phyloP scores from a whole-genome alignment of 805 yeast genomes.

The Cephaloascus albidus region DNA sequence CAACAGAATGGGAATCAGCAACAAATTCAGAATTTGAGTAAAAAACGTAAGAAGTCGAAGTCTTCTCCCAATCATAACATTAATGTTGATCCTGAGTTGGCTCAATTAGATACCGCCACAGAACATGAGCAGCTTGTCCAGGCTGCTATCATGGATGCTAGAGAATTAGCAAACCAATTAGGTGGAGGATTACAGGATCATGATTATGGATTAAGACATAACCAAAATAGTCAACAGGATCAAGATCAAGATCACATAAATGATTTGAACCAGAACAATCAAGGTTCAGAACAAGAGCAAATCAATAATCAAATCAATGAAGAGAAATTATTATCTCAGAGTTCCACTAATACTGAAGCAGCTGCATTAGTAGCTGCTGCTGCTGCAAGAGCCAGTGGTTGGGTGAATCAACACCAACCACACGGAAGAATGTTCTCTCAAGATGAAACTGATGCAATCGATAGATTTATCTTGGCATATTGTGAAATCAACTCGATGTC shows the following conservation, averaged over 20 bases:
- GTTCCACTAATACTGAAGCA: constrained; percentile 15
- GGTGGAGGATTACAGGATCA: constrained; percentile 10
- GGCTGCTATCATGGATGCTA: constrained; percentile 62
- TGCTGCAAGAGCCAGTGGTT: constrained; percentile 25
- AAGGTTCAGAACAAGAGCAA: constrained; percentile 1
- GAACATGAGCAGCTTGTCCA: constrained; percentile 61
- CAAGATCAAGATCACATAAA: constrained; percentile 2
- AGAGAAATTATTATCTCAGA: constrained; percentile 4
- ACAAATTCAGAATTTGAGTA: not conserved
- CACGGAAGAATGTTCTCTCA: constrained; percentile 34
- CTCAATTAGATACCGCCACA: constrained; percentile 34
- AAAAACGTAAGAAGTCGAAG: constrained; percentile 1
- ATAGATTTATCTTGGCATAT: constrained; percentile 62
- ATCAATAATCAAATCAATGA: not conserved
- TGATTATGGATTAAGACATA: constrained; percentile 1
- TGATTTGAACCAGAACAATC: constrained; percentile 2
- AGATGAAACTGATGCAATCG: constrained; percentile 65
- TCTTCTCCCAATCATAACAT: constrained; percentile 4
- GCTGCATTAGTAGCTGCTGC: constrained; percentile 33
- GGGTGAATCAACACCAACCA: not conserved
- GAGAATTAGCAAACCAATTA: constrained; percentile 44
- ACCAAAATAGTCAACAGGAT: constrained; percentile 1
- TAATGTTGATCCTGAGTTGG: constrained; percentile 51
- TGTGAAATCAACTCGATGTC: constrained; percentile 53
- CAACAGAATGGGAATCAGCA: not conserved